A percentile compares a stretch with the other conserved stretches of the same genome.
Evolutionary conservation across 345 rosid species (phyloP).

Genomic region (Punica granatum): DNA sequence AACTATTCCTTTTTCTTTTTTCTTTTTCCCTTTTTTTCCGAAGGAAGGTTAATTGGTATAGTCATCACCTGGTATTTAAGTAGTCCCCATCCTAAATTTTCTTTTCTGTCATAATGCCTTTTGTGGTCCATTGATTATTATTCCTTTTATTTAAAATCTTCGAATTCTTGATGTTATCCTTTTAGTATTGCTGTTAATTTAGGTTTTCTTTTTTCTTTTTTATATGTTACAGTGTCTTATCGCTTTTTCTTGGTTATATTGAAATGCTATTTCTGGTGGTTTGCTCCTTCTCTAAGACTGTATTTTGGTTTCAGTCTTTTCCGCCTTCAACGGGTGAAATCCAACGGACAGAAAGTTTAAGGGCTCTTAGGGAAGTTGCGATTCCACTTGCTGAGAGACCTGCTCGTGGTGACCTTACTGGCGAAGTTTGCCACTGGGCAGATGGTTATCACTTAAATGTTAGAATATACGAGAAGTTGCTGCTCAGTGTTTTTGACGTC

Average conservation of each 20-base stretch:
- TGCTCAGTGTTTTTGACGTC: constrained; percentile 82
- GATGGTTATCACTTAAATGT: constrained; percentile 95
- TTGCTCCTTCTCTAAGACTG: background rate
- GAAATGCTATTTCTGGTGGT: background rate
- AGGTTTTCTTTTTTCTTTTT: no score
- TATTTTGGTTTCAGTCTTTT: constrained; percentile 48
- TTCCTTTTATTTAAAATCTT: background rate
- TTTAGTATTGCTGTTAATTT: background rate
- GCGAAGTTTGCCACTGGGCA: constrained; percentile 99
- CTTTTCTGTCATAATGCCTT: background rate
- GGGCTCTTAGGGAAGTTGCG: constrained; percentile 81
- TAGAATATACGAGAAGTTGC: constrained; percentile 84
- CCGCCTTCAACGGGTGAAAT: constrained; percentile 79
- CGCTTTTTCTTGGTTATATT: background rate
- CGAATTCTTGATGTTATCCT: background rate
- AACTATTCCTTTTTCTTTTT: no score
- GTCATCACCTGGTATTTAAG: background rate
- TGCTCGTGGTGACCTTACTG: constrained; percentile 94
- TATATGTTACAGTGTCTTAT: background rate
- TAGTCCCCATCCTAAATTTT: background rate
- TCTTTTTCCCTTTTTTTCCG: no score
- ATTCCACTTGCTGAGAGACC: constrained; percentile 96
- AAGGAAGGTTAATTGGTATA: no score
- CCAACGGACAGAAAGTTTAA: constrained; percentile 85
- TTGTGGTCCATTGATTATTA: background rate